Evolutionary conservation across 352 stramenopile genomes (phyloP), one percentile per base, ranked within the genome.

Genomic region (Globisporangium viniferum): DNA sequence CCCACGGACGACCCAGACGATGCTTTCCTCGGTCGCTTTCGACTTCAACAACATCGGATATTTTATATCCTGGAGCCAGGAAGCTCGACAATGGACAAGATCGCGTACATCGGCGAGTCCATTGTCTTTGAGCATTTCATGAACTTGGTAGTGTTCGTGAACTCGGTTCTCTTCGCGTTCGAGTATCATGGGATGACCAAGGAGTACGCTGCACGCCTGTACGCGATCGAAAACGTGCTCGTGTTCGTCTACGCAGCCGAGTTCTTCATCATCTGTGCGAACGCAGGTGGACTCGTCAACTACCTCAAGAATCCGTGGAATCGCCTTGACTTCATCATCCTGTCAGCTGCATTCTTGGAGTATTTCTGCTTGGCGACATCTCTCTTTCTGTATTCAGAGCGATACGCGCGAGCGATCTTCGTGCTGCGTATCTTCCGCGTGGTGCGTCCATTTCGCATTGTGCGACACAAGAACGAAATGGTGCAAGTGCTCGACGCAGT

Each of bases 231-330:
- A 55, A 92, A 90, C 36, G 62, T 81, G 12, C 75, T 93, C 10
- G 91, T 93, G 55, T 49, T 92, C 3, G 69, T 95, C 8, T 95
- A 93, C 61, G 77, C 76, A 0, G 75, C 70, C 2, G 88, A 95
- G 44, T 91, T 94, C 35, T 62, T 92, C 29, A 67, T 94, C 4
- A 73, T 92, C 4, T 88, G 75, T 29, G 78, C 77, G 1, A 81
- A 73, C 44, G 73, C 81, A 0, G 77, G 84, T 12, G 88, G 84
- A 0, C 73, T 95, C 2, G 64, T 82, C 2, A 74, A 73, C 20
- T 95, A 94, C 62, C 68, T 95, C 41, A 84, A 90, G 68, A 91
- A 82, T 54, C 84, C 86, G 12, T 95, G 88, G 88, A 92, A 95
- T 54, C 88, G 84, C 8, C 68, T 95, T 18, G 84, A 94, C 70